Conservation (phyloP, 164 flowering plant species). For the Magnolia kwangsiensis region DNA sequence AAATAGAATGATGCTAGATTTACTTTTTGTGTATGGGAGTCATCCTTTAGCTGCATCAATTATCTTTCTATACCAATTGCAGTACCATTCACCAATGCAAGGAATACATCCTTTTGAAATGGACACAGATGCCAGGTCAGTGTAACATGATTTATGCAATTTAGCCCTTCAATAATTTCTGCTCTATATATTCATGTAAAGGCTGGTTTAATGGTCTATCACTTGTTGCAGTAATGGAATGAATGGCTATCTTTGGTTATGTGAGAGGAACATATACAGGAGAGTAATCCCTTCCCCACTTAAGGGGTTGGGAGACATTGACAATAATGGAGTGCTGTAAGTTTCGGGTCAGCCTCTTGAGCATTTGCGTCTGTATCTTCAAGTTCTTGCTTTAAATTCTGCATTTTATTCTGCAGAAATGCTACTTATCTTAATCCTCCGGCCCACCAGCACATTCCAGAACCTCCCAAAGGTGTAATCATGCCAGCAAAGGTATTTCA, state of each 20-base stretch:
- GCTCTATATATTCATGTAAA: neutral
- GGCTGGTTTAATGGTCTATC: neutral
- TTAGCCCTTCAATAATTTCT: neutral
- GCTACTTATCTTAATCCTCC: constrained; percentile 62
- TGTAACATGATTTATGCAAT: constrained; percentile 5
- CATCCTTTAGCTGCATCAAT: constrained; percentile 67
- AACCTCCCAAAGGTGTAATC: constrained; percentile 65
- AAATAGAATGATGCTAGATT: constrained; percentile 77
- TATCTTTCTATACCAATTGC: constrained; percentile 30
- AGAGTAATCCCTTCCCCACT: constrained; percentile 54
- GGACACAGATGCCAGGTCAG: constrained; percentile 64
- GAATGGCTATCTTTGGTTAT: constrained; percentile 81
- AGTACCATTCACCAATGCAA: constrained; percentile 22
- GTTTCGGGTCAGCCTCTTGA: constrained; percentile 22
- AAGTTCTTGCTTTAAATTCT: neutral
- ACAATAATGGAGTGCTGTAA: constrained; percentile 59
- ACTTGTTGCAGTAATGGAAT: constrained; percentile 71
- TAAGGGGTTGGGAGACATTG: constrained; percentile 48
- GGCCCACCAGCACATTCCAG: constrained; percentile 65
- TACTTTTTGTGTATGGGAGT: constrained; percentile 52
- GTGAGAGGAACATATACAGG: constrained; percentile 58
- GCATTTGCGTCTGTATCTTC: constrained; percentile 3
- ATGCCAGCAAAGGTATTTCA: constrained; percentile 66
- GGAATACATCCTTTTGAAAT: constrained; percentile 36
- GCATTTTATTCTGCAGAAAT: constrained; percentile 51